Conservation (phyloP, 2,329 filamentous ascomycete genomes). For the Neonectria coccinea region DNA sequence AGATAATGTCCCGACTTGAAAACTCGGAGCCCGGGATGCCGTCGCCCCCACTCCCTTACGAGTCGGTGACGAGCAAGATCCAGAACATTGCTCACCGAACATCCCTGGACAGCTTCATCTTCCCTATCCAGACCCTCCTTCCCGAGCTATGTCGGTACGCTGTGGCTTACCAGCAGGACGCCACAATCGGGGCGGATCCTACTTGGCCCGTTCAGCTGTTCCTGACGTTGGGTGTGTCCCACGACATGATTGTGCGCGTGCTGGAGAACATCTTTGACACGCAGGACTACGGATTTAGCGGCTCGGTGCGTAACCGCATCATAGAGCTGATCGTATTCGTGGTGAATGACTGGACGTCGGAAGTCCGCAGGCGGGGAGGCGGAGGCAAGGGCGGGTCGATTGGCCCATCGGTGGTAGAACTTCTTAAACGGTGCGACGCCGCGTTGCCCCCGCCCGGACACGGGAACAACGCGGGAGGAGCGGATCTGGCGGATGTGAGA, state of each 20-base stretch:
- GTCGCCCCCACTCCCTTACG: conserved; percentile 71
- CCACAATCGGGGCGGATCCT: conserved; percentile 66
- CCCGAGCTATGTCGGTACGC: conserved; percentile 73
- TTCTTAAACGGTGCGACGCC: conserved; percentile 63
- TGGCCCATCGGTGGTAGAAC: conserved; percentile 60
- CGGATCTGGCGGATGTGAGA: conserved; percentile 58
- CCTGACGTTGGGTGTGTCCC: conserved; percentile 66
- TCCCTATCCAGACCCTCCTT: conserved; percentile 71
- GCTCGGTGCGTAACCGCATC: conserved; percentile 60
- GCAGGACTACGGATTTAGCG: conserved; percentile 70
- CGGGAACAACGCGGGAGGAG: conserved; percentile 58
- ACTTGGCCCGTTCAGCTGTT: conserved; percentile 70
- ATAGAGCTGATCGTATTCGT: conserved; percentile 66
- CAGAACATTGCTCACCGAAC: conserved; percentile 74
- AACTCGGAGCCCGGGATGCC: conserved; percentile 56
- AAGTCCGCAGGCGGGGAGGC: conserved; percentile 61
- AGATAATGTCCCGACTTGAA: conserved; percentile 59
- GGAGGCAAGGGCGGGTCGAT: conserved; percentile 54
- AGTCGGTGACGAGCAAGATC: conserved; percentile 73
- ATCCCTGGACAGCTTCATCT: conserved; percentile 73
- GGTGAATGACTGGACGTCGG: conserved; percentile 62
- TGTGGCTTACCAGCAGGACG: conserved; percentile 68
- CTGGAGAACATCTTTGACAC: conserved; percentile 69
- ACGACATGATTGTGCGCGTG: conserved; percentile 67
- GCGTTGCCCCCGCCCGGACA: conserved; percentile 55